Base-by-base conservation (phyloP, 495 filamentous ascomycete species). In the Thozetella sp. region DNA sequence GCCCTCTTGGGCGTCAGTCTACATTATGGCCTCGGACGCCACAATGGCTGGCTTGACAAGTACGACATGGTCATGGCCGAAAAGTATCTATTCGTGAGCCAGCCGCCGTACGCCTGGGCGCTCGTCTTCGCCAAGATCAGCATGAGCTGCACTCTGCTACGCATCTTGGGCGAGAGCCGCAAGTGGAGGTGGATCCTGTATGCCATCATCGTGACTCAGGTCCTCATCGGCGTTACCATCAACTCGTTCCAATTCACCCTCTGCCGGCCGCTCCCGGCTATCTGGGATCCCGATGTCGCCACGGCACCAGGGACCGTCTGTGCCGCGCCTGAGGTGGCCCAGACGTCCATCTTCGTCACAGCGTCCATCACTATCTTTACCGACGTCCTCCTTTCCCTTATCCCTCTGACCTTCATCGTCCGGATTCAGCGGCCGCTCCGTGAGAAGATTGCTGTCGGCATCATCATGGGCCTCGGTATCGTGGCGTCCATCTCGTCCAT, bases 361-460 rank as follows among this genome's bases (percentile, higher is more conserved):
- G 56, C 67, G 0, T 65, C 52, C 6, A 46, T 76, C 26, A 66
- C 45, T 23, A 69, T 72, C 27, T 22, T 64, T 22, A 72, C 70
- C 1, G 72, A 76, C 59, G 30, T 76, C 3, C 61, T 66, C 22
- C 59, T 74, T 25, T 67, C 66, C 53, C 26, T 70, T 15, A 51
- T 72, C 22, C 74, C 72, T n/a, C 37, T 76, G 40, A 64, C 63
- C 26, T 72, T 75, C 59, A 67, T 76, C 53, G 51, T 57, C 43
- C 62, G 67, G 27, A 58, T 73, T 46, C 63, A 64, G 26, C 58
- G 68, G 11, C 73, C 68, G 37, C 55, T 73, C 19, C 61, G 62
- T 2, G 71, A 74, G 53, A 68, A 67, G 51, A 34, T 73, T 17
- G 60, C 66, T 22, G 48, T 76, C 25, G 62, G 37, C 3, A 46